A percentile compares a stretch with the other conserved stretches of the same genome.
phyloP scores from a whole-genome alignment of 2,329 filamentous ascomycete species.

The Pyrenophora seminiperda region DNA sequence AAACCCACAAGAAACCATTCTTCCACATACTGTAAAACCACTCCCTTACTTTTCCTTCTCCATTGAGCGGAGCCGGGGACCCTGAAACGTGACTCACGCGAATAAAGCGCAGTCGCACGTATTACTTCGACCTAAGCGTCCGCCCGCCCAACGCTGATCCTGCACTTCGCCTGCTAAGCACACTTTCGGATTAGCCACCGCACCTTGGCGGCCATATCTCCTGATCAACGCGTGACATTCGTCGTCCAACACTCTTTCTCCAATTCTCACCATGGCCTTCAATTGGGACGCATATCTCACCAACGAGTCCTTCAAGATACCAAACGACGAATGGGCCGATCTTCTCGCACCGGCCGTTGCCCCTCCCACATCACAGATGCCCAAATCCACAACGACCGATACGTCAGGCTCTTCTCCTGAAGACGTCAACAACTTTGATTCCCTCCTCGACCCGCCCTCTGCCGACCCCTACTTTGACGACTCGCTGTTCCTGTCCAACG shows the following conservation, averaged over 20 bases:
- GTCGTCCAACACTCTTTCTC: constrained; percentile 34
- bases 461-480: constrained; percentile 47
- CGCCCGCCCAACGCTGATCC: constrained; percentile 21
- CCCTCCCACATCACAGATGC: constrained; percentile 41
- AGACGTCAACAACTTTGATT: constrained; percentile 40
- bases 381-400: constrained; percentile 42
- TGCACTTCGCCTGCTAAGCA: constrained; percentile 29
- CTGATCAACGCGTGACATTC: constrained; percentile 47
- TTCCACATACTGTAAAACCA: constrained; percentile 7
- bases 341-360: constrained; percentile 35
- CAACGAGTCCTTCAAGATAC: constrained; percentile 45
- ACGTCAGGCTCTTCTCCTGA: constrained; percentile 41
- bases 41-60: constrained; percentile 5
- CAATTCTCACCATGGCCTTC: constrained; percentile 44
- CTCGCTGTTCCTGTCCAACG: constrained; percentile 45
- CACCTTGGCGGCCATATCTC: constrained; percentile 39
- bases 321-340: constrained; percentile 48
- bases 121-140: constrained; percentile 30
- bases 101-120: constrained; percentile 26
- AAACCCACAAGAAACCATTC: constrained; percentile 1
- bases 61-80: not conserved
- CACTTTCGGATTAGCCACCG: constrained; percentile 31
- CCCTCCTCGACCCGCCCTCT: constrained; percentile 35
- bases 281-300: constrained; percentile 49
- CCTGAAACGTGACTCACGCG: constrained; percentile 9